Evolutionary conservation across 495 filamentous ascomycete species (phyloP), one percentile per base, ranked within the genome.

Genomic region (Apodospora peruviana): DNA sequence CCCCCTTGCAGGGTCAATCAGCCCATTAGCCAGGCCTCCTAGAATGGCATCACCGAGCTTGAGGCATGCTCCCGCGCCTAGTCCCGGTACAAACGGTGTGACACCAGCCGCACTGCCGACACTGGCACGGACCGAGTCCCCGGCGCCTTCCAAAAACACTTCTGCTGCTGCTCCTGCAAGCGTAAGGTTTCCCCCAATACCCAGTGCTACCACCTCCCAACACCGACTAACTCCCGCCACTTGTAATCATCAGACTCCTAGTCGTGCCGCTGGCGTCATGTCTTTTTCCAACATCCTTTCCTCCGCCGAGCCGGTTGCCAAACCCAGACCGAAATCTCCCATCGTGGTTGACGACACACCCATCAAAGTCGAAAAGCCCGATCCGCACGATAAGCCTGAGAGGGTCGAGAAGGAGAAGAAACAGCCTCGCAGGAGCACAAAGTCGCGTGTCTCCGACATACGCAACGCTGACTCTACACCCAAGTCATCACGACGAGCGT

Each of bases 271-370:
- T 17, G 85, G 91, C 66, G 86, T 90, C 12, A 95, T 95, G 90
- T 88, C 88, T 2, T 89, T 95, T 55, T 89, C 88, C 25, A 93
- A 86, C 61, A 94, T 95, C 47, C 79, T 95, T 29, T 90, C 88
- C 1, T 84, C 77, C 50, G 78, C 86, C 59, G 87, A 88, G 38
- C 76, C 81, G 22, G 62, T 73, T 27, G 56, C 75, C 4, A 74
- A 77, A 52, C 73, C 77, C 1, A 65, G 62, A 56, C 70, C 69
- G 17, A 62, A 45, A 43, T 72, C 58, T 40, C 70, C 64, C 11
- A 49, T 63, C 53, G 38, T 62, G 63, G 36, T 44, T 22, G 55
- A 51, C 20, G 51, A 54, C 55, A 35, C 56, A 45, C 34, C 55
- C 50, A 43, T 55, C 62, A 35, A 61, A 52, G 20, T 45, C 47